These are phyloP conservation scores for Beta vulgaris DNA, from an alignment of 148 eudicot species.

Conservation along the genomic window DNA sequence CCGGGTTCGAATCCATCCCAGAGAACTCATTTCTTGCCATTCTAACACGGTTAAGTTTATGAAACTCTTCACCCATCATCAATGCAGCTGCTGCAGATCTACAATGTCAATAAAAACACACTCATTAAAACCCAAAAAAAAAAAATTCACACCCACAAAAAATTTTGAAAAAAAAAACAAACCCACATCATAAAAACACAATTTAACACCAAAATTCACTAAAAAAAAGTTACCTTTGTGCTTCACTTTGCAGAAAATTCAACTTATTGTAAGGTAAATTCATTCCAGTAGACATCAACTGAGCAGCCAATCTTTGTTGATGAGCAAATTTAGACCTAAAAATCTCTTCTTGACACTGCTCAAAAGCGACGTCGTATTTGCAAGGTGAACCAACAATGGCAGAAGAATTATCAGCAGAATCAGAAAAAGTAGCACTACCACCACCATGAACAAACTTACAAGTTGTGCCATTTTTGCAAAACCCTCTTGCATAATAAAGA, in stretches of 20 bases:
- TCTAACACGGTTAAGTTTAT: constrained; percentile 47
- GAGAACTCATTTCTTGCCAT: constrained; percentile 60
- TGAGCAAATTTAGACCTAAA: constrained; percentile 58
- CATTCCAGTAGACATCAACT: constrained; percentile 49
- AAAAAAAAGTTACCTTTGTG: constrained; percentile 45
- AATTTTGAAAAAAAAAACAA: background rate
- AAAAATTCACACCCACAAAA: background rate
- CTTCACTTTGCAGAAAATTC: constrained; percentile 49
- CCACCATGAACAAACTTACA: constrained; percentile 67
- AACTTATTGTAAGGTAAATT: constrained; percentile 49
- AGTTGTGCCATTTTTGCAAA: constrained; percentile 61
- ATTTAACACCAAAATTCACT: background rate
- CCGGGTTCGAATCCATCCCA: constrained; percentile 42
- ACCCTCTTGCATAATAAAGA: constrained; percentile 59
- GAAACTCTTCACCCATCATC: constrained; percentile 72
- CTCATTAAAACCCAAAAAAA: constrained; percentile 12
- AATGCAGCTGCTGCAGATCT: constrained; percentile 75
- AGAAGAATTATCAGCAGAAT: constrained; percentile 19
- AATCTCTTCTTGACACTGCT: constrained; percentile 43
- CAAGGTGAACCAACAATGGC: constrained; percentile 46
- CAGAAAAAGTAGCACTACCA: constrained; percentile 27
- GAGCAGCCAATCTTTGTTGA: constrained; percentile 62
- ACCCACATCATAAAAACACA: background rate
- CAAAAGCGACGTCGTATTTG: constrained; percentile 48
- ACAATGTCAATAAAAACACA: constrained; percentile 31